Conservation (phyloP, 2,329 filamentous ascomycete genomes). For the Mycosphaerella sp. region DNA sequence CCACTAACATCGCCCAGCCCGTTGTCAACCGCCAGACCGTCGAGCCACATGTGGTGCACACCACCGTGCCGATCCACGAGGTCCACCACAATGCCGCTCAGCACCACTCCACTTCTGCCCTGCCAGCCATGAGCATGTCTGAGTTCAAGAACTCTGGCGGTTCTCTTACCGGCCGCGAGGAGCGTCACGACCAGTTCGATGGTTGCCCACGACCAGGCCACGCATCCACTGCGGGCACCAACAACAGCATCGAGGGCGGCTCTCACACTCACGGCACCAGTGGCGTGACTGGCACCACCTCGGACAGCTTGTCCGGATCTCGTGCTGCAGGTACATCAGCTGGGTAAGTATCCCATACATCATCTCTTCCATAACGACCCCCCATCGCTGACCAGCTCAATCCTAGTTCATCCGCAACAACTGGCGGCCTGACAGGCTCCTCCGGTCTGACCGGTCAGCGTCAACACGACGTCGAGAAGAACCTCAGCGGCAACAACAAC, state of each 20-base stretch:
- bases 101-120: slow-evolving; percentile 58
- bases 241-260: slow-evolving; percentile 7
- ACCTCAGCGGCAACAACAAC: slow-evolving; percentile 6
- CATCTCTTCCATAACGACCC: neutral
- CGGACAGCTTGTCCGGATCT: neutral
- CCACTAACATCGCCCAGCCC: slow-evolving; percentile 60
- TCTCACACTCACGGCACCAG: slow-evolving; percentile 2
- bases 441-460: neutral
- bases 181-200: slow-evolving; percentile 54
- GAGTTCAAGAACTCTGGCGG: slow-evolving; percentile 58
- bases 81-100: slow-evolving; percentile 61
- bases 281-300: neutral
- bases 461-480: slow-evolving; percentile 2
- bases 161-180: slow-evolving; percentile 48
- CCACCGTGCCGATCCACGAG: slow-evolving; percentile 66
- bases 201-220: slow-evolving; percentile 35
- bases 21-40: slow-evolving; percentile 63
- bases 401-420: neutral
- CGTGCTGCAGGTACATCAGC: neutral
- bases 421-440: neutral
- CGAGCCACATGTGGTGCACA: slow-evolving; percentile 62
- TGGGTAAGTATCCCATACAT: slow-evolving; percentile 1
- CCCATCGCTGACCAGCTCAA: slow-evolving; percentile 8
- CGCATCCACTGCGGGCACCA: slow-evolving; percentile 5
- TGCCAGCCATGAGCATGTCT: slow-evolving; percentile 58